These are phyloP conservation scores for Vigna trinervia DNA, from an alignment of 306 rosid species.

Conservation along the genomic window DNA sequence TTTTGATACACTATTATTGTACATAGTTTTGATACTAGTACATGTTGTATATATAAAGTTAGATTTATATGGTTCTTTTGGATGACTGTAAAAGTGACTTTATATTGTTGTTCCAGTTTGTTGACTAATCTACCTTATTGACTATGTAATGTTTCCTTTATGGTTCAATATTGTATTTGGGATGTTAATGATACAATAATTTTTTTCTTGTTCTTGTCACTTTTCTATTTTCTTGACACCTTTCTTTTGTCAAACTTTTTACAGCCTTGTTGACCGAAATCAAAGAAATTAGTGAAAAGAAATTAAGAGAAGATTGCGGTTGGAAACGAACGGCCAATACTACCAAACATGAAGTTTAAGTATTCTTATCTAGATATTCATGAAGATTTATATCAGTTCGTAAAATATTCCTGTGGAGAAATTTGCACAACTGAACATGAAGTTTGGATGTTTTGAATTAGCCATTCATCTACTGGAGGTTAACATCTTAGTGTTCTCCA, in stretches of 20 bases:
- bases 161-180: no score
- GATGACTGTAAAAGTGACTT: no score
- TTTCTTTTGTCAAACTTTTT: constrained; percentile 41
- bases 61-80: no score
- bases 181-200: not conserved
- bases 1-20: no score
- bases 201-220: not conserved
- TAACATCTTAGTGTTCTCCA: constrained; percentile 12
- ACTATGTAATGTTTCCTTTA: no score
- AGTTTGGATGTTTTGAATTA: constrained; percentile 26
- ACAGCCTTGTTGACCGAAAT: constrained; percentile 92
- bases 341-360: constrained; percentile 89
- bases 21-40: no score
- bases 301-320: constrained; percentile 96
- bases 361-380: constrained; percentile 85
- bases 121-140: no score
- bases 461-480: constrained; percentile 13
- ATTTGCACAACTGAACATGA: constrained; percentile 85
- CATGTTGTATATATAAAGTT: no score
- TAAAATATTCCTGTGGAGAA: constrained; percentile 95
- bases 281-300: constrained; percentile 96
- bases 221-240: constrained; percentile 12
- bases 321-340: constrained; percentile 86
- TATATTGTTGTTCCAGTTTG: no score
- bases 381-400: constrained; percentile 92